Evolutionary conservation across 1,139 yeast genomes (phyloP).

Genomic region (Hemisphaericaspora subhashii): DNA sequence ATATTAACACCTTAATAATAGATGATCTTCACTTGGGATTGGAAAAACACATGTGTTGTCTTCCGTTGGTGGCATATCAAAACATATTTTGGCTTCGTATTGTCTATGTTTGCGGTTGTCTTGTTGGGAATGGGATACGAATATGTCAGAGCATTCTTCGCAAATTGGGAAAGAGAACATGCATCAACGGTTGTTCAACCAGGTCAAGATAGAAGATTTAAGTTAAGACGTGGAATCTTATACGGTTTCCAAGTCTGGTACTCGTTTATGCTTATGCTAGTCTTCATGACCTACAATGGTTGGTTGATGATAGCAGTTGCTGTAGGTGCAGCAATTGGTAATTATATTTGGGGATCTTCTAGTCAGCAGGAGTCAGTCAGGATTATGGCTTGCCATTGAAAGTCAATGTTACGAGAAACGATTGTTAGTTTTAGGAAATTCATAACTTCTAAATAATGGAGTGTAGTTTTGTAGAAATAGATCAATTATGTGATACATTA

Average conservation of each 20-base stretch:
- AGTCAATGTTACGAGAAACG: neutral
- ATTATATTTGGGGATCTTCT: slow-evolving; percentile 54
- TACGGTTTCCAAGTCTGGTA: slow-evolving; percentile 78
- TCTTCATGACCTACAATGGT: slow-evolving; percentile 83
- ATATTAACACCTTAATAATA: slow-evolving; percentile 13
- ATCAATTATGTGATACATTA: too few relatives aligned
- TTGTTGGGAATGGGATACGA: slow-evolving; percentile 62
- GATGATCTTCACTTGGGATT: slow-evolving; percentile 85
- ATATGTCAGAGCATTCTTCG: slow-evolving; percentile 41
- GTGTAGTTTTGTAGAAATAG: neutral
- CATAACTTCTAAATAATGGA: too few relatives aligned
- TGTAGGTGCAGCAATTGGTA: slow-evolving; percentile 67
- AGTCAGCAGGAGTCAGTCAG: slow-evolving; percentile 22
- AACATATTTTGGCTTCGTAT: slow-evolving; percentile 49
- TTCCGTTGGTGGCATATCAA: slow-evolving; percentile 79
- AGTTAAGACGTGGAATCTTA: slow-evolving; percentile 38
- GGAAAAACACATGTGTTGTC: slow-evolving; percentile 68
- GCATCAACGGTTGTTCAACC: slow-evolving; percentile 16
- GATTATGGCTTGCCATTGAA: slow-evolving; percentile 52
- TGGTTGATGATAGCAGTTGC: slow-evolving; percentile 78
- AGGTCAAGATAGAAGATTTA: slow-evolving; percentile 20
- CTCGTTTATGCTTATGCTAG: slow-evolving; percentile 74
- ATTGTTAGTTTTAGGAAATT: too few relatives aligned
- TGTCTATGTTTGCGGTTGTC: slow-evolving; percentile 52
- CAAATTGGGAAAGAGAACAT: slow-evolving; percentile 30